Conservation (phyloP, 169 alveolate genomes). For the Perkinsus marinus region DNA sequence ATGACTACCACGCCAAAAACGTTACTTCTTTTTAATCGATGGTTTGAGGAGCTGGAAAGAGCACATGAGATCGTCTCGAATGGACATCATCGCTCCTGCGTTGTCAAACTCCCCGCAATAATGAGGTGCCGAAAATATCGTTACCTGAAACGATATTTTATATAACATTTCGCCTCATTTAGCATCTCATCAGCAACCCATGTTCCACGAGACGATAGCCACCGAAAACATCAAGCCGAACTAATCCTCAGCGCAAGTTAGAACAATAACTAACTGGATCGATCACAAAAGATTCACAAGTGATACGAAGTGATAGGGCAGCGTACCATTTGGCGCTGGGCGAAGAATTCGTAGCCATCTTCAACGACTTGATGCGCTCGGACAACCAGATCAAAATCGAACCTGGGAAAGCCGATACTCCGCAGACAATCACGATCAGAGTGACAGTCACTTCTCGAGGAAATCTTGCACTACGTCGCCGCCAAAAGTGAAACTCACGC, state of each 20-base stretch:
- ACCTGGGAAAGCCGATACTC: no score
- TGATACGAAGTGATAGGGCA: no score
- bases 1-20: neutral
- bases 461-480: constrained; percentile 50
- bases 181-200: no score
- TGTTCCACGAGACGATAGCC: no score
- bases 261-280: no score
- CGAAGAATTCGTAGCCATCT: constrained; percentile 73
- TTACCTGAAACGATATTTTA: no score
- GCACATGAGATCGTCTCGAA: constrained; percentile 61
- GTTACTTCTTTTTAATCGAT: constrained; percentile 37
- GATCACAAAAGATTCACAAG: no score
- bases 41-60: constrained; percentile 63
- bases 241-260: no score
- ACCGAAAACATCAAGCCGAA: no score
- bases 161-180: no score
- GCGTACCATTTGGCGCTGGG: constrained; percentile 56
- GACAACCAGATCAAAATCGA: constrained; percentile 57
- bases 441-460: constrained; percentile 29
- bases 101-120: constrained; percentile 71
- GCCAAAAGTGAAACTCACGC: constrained; percentile 60
- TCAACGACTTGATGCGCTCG: constrained; percentile 73
- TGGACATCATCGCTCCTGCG: constrained; percentile 65
- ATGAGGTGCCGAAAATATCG: constrained; percentile 67
- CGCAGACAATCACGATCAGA: no score